Evolutionary conservation across 805 yeast species (phyloP).

Genomic region (Hermanozyma aechmeae): DNA sequence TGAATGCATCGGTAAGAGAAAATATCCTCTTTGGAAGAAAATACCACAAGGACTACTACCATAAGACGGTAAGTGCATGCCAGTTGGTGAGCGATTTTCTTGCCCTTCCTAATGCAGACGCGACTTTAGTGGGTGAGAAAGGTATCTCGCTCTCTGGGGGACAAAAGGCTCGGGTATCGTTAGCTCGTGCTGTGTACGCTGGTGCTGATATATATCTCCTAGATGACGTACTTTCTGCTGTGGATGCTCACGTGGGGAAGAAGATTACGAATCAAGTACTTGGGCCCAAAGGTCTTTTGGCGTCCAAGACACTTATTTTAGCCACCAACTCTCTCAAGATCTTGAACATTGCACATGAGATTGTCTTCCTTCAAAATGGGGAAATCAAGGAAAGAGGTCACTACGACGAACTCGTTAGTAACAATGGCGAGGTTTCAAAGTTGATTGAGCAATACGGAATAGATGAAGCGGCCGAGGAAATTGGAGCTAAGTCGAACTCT

Average conservation of each 20-base stretch:
- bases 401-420: slow-evolving; percentile 38
- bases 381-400: slow-evolving; percentile 47
- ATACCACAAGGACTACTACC: slow-evolving; percentile 21
- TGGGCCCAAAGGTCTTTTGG: slow-evolving; percentile 21
- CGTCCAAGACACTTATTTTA: slow-evolving; percentile 40
- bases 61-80: slow-evolving; percentile 27
- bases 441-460: slow-evolving; percentile 14
- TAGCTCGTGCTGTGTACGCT: slow-evolving; percentile 34
- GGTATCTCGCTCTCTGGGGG: slow-evolving; percentile 36
- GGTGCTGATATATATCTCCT: slow-evolving; percentile 30
- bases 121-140: slow-evolving; percentile 35
- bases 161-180: slow-evolving; percentile 31
- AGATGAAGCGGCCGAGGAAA: slow-evolving; percentile 9
- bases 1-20: slow-evolving; percentile 30
- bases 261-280: slow-evolving; percentile 22
- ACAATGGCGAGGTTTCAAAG: slow-evolving; percentile 23
- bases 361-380: slow-evolving; percentile 48
- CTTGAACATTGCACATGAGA: slow-evolving; percentile 48
- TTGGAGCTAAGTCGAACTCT: too few species aligned
- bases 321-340: slow-evolving; percentile 53
- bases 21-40: slow-evolving; percentile 29
- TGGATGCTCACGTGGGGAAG: slow-evolving; percentile 34
- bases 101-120: slow-evolving; percentile 30
- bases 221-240: slow-evolving; percentile 35
- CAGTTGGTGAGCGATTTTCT: slow-evolving; percentile 25